phyloP scores from a whole-genome alignment of 768 basidiomycete genomes.

The Russula virescens region DNA sequence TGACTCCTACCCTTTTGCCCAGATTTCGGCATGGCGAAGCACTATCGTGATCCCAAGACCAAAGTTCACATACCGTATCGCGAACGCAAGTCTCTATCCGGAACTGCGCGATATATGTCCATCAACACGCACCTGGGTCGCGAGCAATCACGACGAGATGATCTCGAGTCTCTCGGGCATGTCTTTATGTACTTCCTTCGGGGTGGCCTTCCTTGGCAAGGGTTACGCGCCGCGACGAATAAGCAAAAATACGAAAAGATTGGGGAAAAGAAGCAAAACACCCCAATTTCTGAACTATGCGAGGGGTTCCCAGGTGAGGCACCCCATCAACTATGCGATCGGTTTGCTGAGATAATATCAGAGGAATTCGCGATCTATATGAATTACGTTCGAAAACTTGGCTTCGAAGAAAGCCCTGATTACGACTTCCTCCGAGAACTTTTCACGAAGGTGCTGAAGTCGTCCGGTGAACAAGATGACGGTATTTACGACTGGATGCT shows the following conservation, averaged over 20 bases:
- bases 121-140: slow-evolving; percentile 98
- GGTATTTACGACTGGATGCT: slow-evolving; percentile 96
- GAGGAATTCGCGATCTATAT: slow-evolving; percentile 99
- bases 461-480: slow-evolving; percentile 82
- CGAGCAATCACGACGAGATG: slow-evolving; percentile 91
- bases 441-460: slow-evolving; percentile 88
- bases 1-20: slow-evolving; percentile 23
- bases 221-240: slow-evolving; percentile 94
- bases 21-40: slow-evolving; percentile 99
- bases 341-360: slow-evolving; percentile 30
- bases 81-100: slow-evolving; percentile 93
- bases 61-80: slow-evolving; percentile 99
- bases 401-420: slow-evolving; percentile 96
- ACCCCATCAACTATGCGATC: neutral
- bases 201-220: slow-evolving; percentile 97
- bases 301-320: slow-evolving; percentile 91
- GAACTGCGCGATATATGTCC: slow-evolving; percentile 98
- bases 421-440: slow-evolving; percentile 97
- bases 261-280: slow-evolving; percentile 97
- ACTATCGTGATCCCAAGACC: slow-evolving; percentile 97
- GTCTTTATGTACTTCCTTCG: slow-evolving; percentile 99
- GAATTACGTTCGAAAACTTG: slow-evolving; percentile 98
- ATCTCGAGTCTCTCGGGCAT: slow-evolving; percentile 94
- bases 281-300: slow-evolving; percentile 85
- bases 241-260: slow-evolving; percentile 99